Base-by-base conservation (phyloP, 2,329 filamentous ascomycete species). In the Albophoma yamanashiensis region DNA sequence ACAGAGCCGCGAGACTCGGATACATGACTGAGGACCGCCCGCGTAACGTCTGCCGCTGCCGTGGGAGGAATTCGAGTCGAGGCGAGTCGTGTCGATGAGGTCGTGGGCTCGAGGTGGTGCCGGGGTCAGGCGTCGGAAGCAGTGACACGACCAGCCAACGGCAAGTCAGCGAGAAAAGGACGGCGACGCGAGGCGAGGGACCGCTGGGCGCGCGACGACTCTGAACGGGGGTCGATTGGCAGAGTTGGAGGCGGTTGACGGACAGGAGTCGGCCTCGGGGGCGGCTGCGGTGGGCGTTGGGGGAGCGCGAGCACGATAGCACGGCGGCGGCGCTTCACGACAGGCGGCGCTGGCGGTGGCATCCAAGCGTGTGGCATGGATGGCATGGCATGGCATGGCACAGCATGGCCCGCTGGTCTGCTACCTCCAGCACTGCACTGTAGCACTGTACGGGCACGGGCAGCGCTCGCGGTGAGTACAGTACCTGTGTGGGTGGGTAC, bases 21-120 rank as follows among this genome's bases (percentile, higher is more conserved):
- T 75, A 77, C 78, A 80, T 80, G 76, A 76, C 78, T 74, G 71
- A 65, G 60, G 62, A 64, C 66, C 65, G 67, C 64, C 66, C 63
- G 64, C 65, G 67, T 67, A 64, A 61, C 65, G 62, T 67, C 66
- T 67, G 64, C 64, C 58, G 64, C 63, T 57, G 64, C 65, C 64
- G 60, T 59, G 55, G 62, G 57, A 57, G 57, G 27, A 11, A 20
- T 42, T 58, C 40, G 57, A 58, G 36, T 47, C 55, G 36, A 52
- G 39, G 9, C 39, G 55, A 39, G 34, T 15, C 52, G 52, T n/a
- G 20, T 50, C 47, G 25, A n/a, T 27, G 38, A 17, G n/a, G 36
- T 40, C 55, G 36, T 53, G 25, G 31, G 31, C n/a, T 52, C 17
- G 50, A 53, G 50, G 50, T 53, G 27, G 50, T n/a, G 50, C 20